Evolutionary conservation across 176 grass and related monocot genomes (phyloP), one percentile per base, ranked within the genome.

Genomic region (Areca catechu): DNA sequence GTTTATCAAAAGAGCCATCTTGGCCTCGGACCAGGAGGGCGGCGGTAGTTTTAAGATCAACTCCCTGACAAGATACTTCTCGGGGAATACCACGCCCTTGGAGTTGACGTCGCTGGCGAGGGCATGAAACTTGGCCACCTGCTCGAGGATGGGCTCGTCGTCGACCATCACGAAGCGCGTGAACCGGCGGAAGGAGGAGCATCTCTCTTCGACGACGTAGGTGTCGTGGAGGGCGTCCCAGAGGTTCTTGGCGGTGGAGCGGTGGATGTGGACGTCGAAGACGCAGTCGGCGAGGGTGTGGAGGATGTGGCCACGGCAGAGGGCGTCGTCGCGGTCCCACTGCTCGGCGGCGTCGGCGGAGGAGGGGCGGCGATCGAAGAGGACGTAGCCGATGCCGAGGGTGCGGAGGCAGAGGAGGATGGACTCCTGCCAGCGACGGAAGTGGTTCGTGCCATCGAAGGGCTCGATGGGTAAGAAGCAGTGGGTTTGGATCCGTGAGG

Each of bases 251-350:
- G 58, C 58, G 16, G 70, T 79, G 75, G 57, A 14, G 63, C 48
- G 58, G 48, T 20, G 81, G 3, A 14, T 27, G 80, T 74, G 70
- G 63, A 58, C 22, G 22, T 57, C 57, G 48, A 83, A 54, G 5
- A 78, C 7, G 53, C 53, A 53, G 76, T 78, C 52, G 3, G 69
- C 62, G 74, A 78, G 67, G 30, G 62, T 16, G 19, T 51, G 2
- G 49, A 83, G 74, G 69, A 83, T 73, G 69, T 78, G 74, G 51
- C 74, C 80, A 0, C 80, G 69, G 59, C 57, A 83, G n/a, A 83
- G 5, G 15, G 53, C 52, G 63, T 78, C 74, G 7, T 78, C 56
- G 25, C 51, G 68, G 2, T 48, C 50, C 61, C 73, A 57, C 50
- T 53, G 55, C 59, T 58, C 48, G 20, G 28, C 24, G 0, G 50